phyloP scores from a whole-genome alignment of 805 yeast genomes.

The Hanseniaspora pseudoguilliermondii region DNA sequence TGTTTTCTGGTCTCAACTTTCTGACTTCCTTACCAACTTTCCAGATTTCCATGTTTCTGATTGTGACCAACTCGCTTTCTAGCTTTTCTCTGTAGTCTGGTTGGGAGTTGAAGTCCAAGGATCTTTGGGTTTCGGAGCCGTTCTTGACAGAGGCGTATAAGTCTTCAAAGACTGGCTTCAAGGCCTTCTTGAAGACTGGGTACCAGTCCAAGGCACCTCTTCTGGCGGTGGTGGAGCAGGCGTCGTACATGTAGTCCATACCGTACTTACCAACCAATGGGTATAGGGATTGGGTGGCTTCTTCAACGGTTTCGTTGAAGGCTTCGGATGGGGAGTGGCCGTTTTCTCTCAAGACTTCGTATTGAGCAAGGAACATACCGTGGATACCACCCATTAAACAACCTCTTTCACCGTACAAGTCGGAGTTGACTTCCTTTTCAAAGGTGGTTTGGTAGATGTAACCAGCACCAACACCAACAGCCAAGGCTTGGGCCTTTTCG shows the following conservation, averaged over 20 bases:
- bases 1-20: slow-evolving; percentile 98
- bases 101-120: slow-evolving; percentile 96
- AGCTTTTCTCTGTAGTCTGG: slow-evolving; percentile 94
- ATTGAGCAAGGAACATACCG: slow-evolving; percentile 99
- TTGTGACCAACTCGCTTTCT: slow-evolving; percentile 81
- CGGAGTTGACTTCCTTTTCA: slow-evolving; percentile 98
- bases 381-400: slow-evolving; percentile 99
- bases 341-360: slow-evolving; percentile 98
- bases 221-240: slow-evolving; percentile 99
- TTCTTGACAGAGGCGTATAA: slow-evolving; percentile 88
- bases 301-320: slow-evolving; percentile 99
- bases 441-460: slow-evolving; percentile 99
- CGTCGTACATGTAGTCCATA: slow-evolving; percentile 99
- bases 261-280: slow-evolving; percentile 99
- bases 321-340: slow-evolving; percentile 99
- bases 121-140: slow-evolving; percentile 96
- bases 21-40: slow-evolving; percentile 98
- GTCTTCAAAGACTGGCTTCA: slow-evolving; percentile 96
- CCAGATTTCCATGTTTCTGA: slow-evolving; percentile 99
- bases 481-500: slow-evolving; percentile 96
- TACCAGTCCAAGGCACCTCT: slow-evolving; percentile 99
- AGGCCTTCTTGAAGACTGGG: slow-evolving; percentile 96
- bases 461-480: slow-evolving; percentile 98
- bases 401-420: slow-evolving; percentile 99
- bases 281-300: slow-evolving; percentile 98